Percentiles rank a stretch among this genome's conserved stretches.
These are phyloP conservation scores for Rhazya stricta DNA, from an alignment of 257 asterid species.

Conservation along the genomic window DNA sequence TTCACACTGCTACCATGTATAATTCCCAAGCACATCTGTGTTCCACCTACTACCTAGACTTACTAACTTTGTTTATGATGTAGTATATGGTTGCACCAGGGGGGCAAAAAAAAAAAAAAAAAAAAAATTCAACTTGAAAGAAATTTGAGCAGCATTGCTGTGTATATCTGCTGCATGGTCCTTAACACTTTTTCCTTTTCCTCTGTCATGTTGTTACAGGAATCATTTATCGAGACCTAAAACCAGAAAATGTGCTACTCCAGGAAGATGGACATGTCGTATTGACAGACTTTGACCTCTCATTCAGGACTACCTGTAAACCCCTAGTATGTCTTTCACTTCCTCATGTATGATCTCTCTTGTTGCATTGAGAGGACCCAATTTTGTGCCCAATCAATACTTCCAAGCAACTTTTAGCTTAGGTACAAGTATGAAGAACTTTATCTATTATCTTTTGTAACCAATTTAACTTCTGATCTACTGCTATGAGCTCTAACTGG, in stretches of 20 bases:
- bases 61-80: neutral
- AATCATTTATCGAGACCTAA: constrained; percentile 86
- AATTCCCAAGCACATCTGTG: neutral
- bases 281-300: constrained; percentile 84
- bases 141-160: neutral
- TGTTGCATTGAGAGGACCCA: neutral
- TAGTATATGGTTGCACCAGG: neutral
- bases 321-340: constrained; percentile 62
- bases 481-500: neutral
- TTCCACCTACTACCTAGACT: neutral
- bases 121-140: neutral
- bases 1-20: neutral
- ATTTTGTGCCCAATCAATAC: neutral
- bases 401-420: neutral
- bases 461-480: neutral
- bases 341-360: constrained; percentile 8
- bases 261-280: constrained; percentile 82
- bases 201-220: constrained; percentile 47
- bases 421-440: neutral
- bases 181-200: constrained; percentile 8
- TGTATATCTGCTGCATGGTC: constrained; percentile 12
- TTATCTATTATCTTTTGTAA: neutral
- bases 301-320: constrained; percentile 73
- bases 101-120: too few species aligned
- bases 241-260: constrained; percentile 89